Evolutionary conservation across 805 yeast genomes (phyloP).

Genomic region (Suhomyces vadensis): DNA sequence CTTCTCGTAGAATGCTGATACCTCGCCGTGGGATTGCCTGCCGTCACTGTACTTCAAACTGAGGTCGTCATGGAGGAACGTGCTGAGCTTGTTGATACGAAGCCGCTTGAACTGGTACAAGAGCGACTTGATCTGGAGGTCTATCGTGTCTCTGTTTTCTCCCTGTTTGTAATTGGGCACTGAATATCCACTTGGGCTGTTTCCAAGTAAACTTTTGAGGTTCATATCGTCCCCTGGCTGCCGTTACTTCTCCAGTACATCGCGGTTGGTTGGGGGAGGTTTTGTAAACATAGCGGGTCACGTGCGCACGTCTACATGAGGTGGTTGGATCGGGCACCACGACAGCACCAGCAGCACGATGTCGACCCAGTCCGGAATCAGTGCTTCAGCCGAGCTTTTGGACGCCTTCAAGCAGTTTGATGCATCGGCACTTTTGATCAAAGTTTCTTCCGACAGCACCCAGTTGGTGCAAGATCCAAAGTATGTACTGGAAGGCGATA

Average conservation of each 20-base stretch:
- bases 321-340: no score
- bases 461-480: constrained; percentile 31
- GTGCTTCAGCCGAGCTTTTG: constrained; percentile 43
- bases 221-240: no score
- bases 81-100: constrained; percentile 41
- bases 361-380: constrained; percentile 48
- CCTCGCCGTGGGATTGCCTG: neutral
- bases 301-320: no score
- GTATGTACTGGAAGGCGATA: constrained; percentile 15
- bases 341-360: constrained; percentile 16
- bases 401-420: constrained; percentile 39
- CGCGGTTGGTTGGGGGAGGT: no score
- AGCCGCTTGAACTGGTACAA: constrained; percentile 57
- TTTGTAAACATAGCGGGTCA: constrained; percentile 1
- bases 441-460: constrained; percentile 35
- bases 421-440: constrained; percentile 29
- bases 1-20: constrained; percentile 24
- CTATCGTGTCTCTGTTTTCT: constrained; percentile 49
- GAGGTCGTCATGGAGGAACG: constrained; percentile 37
- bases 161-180: constrained; percentile 18
- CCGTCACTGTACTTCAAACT: constrained; percentile 19
- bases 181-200: neutral
- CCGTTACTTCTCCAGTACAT: no score
- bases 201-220: constrained; percentile 1
- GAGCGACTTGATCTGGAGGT: constrained; percentile 60